These are phyloP conservation scores for Poa pratensis DNA, from an alignment of 176 grass and related monocot species.

Conservation along the genomic window DNA sequence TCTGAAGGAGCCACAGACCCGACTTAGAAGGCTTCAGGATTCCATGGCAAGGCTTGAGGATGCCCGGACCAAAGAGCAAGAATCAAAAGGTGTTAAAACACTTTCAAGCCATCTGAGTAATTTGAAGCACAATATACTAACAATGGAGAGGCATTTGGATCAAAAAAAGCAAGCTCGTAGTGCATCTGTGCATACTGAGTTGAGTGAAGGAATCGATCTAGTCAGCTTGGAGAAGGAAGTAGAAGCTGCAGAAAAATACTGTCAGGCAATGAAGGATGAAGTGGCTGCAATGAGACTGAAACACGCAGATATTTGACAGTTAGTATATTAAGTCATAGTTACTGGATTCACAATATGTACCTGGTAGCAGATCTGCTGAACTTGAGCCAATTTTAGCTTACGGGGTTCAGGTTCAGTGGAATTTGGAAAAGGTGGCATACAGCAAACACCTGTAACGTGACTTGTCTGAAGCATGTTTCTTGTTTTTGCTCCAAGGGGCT, in stretches of 20 bases:
- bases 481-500: neutral
- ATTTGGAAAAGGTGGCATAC: neutral
- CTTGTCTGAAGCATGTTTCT: neutral
- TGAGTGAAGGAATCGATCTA: slow-evolving; percentile 36
- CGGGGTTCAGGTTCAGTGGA: neutral
- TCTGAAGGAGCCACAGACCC: slow-evolving; percentile 60
- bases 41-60: slow-evolving; percentile 54
- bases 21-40: slow-evolving; percentile 50
- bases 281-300: slow-evolving; percentile 48
- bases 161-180: slow-evolving; percentile 37
- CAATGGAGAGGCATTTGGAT: slow-evolving; percentile 59
- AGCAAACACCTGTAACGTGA: neutral
- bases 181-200: slow-evolving; percentile 27
- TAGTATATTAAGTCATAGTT: slow-evolving; percentile 1
- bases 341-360: neutral
- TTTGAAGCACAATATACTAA: slow-evolving; percentile 53
- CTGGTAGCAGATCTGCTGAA: neutral
- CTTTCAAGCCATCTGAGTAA: slow-evolving; percentile 57
- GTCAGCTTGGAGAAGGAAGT: slow-evolving; percentile 57
- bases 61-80: slow-evolving; percentile 49
- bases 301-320: slow-evolving; percentile 1
- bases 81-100: slow-evolving; percentile 37
- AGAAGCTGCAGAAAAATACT: slow-evolving; percentile 57
- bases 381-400: neutral
- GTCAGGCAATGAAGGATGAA: slow-evolving; percentile 55